Evolutionary conservation across 2,329 filamentous ascomycete species (phyloP), one percentile per base, ranked within the genome.

Genomic region (Aspergillus viridinutans): DNA sequence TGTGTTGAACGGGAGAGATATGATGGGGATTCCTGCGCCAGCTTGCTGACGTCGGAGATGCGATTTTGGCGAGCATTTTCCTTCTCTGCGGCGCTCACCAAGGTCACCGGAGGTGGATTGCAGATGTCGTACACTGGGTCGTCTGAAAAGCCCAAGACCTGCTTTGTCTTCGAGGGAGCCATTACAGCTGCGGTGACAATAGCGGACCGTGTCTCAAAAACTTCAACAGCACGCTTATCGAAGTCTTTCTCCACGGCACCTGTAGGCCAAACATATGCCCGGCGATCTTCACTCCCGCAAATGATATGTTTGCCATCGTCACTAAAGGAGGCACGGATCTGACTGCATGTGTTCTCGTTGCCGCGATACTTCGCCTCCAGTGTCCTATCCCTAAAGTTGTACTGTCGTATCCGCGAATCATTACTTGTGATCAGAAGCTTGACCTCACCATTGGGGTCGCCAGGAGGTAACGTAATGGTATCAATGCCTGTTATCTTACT

Each of bases 401-500:
- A 99, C 35, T 97, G 81, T 38, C 94, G 86, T 17, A 97, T 84
- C 23, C 94, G 85, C 0, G 93, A 97, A 71, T 99, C 94, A 66
- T 97, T 99, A 64, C 92, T 97, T 1, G 91, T 96, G 56, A 99
- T 86, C 6, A 99, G 79, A 2, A 99, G 79, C 67, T 95, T 96
- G 52, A 90, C 82, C 53, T 92, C 88, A 1, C 85, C 85, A 38
- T 83, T 83, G 2, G 78, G 76, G 52, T 83, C 77, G 23, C 81
- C 76, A 2, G 81, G 79, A 4, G 86, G 85, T 50, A 85, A 79
- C 17, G 78, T 74, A 61, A 88, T 86, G 0, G 91, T 89, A 67
- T 93, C 87, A 53, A 99, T 96, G 6, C 92, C 92, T 0, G 94
- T 97, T 64, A 99, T 96, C 72, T 99, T 99, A 77, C 92, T 96